These are phyloP conservation scores for Aspergillus steynii DNA, from an alignment of 495 filamentous ascomycete genomes.

Conservation along the genomic window DNA sequence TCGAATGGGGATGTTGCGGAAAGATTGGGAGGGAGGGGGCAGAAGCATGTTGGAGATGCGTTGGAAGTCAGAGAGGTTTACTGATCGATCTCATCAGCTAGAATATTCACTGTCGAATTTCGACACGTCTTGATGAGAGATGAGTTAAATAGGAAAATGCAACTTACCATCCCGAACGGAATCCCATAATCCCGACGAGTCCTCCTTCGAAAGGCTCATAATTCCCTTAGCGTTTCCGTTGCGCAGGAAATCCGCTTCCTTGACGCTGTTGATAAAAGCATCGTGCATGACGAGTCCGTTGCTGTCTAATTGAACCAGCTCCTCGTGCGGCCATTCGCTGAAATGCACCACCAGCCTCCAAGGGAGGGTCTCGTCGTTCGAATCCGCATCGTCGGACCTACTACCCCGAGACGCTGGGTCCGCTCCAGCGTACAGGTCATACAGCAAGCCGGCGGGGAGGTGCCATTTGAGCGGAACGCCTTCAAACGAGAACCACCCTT, in stretches of 20 bases:
- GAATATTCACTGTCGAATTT: not conserved
- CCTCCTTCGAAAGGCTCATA: slow-evolving; percentile 86
- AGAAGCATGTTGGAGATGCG: slow-evolving; percentile 77
- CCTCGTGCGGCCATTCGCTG: slow-evolving; percentile 69
- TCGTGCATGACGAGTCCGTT: slow-evolving; percentile 68
- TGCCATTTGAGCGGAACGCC: slow-evolving; percentile 84
- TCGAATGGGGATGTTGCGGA: slow-evolving; percentile 81
- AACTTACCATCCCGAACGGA: slow-evolving; percentile 71
- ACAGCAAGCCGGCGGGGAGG: slow-evolving; percentile 82
- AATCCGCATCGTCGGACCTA: slow-evolving; percentile 9
- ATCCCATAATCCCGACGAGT: slow-evolving; percentile 85
- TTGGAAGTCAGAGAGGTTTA: slow-evolving; percentile 71
- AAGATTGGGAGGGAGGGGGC: slow-evolving; percentile 65
- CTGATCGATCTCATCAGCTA: slow-evolving; percentile 36
- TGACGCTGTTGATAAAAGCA: slow-evolving; percentile 90
- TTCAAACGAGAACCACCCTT: slow-evolving; percentile 73
- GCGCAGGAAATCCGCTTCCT: slow-evolving; percentile 91
- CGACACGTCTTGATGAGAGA: not conserved
- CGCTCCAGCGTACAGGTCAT: slow-evolving; percentile 78
- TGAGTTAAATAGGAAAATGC: slow-evolving; percentile 1
- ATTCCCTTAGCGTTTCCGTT: slow-evolving; percentile 90
- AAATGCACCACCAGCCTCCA: slow-evolving; percentile 81
- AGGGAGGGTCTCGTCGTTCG: slow-evolving; percentile 54
- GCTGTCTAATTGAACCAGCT: slow-evolving; percentile 64
- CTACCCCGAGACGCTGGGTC: slow-evolving; percentile 50